Base-by-base conservation (phyloP, 306 rosid genomes). In the Acacia acuminata region DNA sequence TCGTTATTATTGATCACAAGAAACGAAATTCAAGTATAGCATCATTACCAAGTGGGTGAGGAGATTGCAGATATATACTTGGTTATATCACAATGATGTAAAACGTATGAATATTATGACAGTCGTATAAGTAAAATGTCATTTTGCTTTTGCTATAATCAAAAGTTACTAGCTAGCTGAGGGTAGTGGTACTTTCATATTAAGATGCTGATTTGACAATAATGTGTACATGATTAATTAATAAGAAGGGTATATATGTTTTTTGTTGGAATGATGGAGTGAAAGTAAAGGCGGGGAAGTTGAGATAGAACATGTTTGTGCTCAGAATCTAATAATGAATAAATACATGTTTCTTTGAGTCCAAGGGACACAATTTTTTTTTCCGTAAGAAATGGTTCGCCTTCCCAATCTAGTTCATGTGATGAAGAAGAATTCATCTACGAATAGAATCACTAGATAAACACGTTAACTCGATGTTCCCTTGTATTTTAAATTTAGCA, bases 1-100 rank as follows among this genome's bases (percentile, higher is more conserved):
- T 56, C 75, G 77, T 73, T 76, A 77, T 73, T 81, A 82, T 79
- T 77, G 90, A 84, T 92, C 82, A 38, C 87, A 82, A 50, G 71
- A 40, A 64, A 83, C 47, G 82, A 85, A 87, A 86, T 86, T 89
- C 92, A 87, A 89, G 88, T 89, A 85, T 68, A 84, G 70, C 80
- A 90, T 90, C 86, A 90, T 92, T 87, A 73, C 89, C 51, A 79
- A 65, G 74, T 71, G 71, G 88, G 79, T 87, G 84, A 44, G 65
- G 79, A 84, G 84, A 84, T 84, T 76, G 91, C 80, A 87, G 67
- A 80, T 24, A n/a, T n/a, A n/a, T n/a, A 1, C 67, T 25, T 72
- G 71, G 85, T 79, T 48, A 44, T 55, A 17, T 24, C 50, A 88
- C 84, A 69, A 87, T 78, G 85, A 85, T 66, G 61, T 72, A 19